Base-by-base conservation (phyloP, 2,329 filamentous ascomycete species). In the Macrophomina tecta region DNA sequence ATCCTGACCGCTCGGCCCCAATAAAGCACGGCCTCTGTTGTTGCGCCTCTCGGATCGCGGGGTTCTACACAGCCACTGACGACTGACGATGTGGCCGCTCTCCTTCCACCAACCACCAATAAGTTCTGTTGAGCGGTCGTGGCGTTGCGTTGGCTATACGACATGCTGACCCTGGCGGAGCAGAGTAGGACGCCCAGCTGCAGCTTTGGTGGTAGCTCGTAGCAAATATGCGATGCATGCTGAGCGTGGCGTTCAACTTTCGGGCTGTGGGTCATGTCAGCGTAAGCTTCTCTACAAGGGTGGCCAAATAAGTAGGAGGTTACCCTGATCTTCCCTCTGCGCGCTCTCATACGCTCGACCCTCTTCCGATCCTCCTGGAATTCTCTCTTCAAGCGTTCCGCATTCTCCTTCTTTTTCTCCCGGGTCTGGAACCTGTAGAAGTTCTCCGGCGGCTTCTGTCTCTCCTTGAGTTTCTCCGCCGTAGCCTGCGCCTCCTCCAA, bases 351-450 rank as follows among this genome's bases (percentile, higher is more conserved):
- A 66, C 87, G 88, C 72, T 85, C 83, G 55, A 95, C 85, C 79
- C 87, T 91, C 81, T 82, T 87, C 80, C 86, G 86, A 81, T 95
- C 92, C 76, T 92, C 88, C 74, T 93, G 90, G 77, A 95, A 96
- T 74, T 85, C 84, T 80, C 83, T 88, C 71, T 91, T 79, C 76
- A 95, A 77, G 73, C 90, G 86, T 51, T 85, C 83, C 77, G 93
- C 90, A 73, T 89, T 86, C 73, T 88, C 87, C 84, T 95, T 95
- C 81, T 88, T 88, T 82, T 87, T 89, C 83, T 96, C 91, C 58
- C 92, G 82, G 73, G 87, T 85, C 85, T 96, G 92, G 84, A 94
- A 96, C 66, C 91, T 84, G 79, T 96, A 96, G 78, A 96, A 95
- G 75, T 91, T 89, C 64, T 87, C 86, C 69, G 86, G 83, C 74